Percentiles rank a stretch among this genome's conserved stretches.
These are phyloP conservation scores for Nicotiana sylvestris DNA, from an alignment of 257 asterid genomes.

Conservation along the genomic window DNA sequence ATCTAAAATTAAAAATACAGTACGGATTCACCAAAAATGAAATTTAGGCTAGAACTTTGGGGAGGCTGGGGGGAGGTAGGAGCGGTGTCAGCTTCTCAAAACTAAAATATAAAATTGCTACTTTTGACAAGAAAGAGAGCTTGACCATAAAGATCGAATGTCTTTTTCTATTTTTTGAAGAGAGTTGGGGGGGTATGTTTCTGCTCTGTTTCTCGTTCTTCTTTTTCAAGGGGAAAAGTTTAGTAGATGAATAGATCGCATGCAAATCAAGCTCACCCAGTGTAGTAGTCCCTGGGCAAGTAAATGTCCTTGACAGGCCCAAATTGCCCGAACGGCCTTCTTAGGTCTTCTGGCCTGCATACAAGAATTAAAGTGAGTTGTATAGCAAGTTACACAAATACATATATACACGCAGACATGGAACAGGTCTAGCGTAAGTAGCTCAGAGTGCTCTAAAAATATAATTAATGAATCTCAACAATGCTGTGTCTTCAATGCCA, in stretches of 20 bases:
- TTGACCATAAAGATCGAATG: not conserved
- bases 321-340: slow-evolving; percentile 25
- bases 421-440: not conserved
- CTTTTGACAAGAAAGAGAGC: not conserved
- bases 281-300: slow-evolving; percentile 25
- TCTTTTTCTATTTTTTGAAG: not conserved
- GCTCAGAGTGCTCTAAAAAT: not conserved
- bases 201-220: not conserved
- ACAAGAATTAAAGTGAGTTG: not conserved
- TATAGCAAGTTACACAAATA: not conserved
- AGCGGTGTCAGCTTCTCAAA: no score
- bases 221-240: not conserved
- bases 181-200: not conserved
- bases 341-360: slow-evolving; percentile 24
- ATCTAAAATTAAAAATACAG: not conserved
- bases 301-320: slow-evolving; percentile 27
- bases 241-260: not conserved
- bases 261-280: slow-evolving; percentile 49
- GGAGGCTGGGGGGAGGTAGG: no score
- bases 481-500: no score
- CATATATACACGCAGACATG: not conserved
- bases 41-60: not conserved
- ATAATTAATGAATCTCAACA: not conserved
- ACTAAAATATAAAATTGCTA: no score
- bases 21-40: not conserved